Base-by-base conservation (phyloP, 768 basidiomycete species). In the Flagelloscypha sp. region DNA sequence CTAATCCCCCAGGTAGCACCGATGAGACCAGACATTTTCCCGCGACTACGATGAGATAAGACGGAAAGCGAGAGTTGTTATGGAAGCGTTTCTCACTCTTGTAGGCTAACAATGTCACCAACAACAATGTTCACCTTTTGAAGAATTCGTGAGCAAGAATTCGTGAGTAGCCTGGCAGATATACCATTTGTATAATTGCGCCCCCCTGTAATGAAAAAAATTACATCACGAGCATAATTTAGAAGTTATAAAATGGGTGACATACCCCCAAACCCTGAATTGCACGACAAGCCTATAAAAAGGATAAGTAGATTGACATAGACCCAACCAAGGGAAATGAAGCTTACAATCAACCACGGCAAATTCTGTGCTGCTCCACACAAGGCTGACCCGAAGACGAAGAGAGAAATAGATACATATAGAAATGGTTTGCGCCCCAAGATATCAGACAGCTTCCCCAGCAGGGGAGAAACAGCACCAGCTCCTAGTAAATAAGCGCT, bases 221-320 rank as follows among this genome's bases (percentile, higher is more conserved):
- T n/a, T n/a, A n/a, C n/a, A n/a, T n/a, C n/a, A n/a, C n/a, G n/a
- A n/a, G n/a, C n/a, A n/a, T n/a, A n/a, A n/a, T n/a, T n/a, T n/a
- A n/a, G n/a, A n/a, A n/a, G n/a, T n/a, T n/a, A n/a, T n/a, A n/a
- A n/a, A n/a, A n/a, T n/a, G n/a, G n/a, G n/a, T n/a, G n/a, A n/a
- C n/a, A 84, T 6, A 84, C 84, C 17, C 87, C 87, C 20, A 89
- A 76, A 7, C 87, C 87, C 52, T 89, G 87, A 3, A 92, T 61
- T 2, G 84, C 86, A 44, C 87, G n/a, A n/a, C n/a, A n/a, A n/a
- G n/a, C n/a, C n/a, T n/a, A n/a, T n/a, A n/a, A n/a, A n/a, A n/a
- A n/a, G n/a, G n/a, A n/a, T n/a, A n/a, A n/a, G n/a, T n/a, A n/a
- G n/a, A n/a, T n/a, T n/a, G n/a, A n/a, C n/a, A n/a, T n/a, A n/a